These are phyloP conservation scores for Funneliformis mosseae DNA, from an alignment of 192 early-diverging fungal species.

Conservation along the genomic window DNA sequence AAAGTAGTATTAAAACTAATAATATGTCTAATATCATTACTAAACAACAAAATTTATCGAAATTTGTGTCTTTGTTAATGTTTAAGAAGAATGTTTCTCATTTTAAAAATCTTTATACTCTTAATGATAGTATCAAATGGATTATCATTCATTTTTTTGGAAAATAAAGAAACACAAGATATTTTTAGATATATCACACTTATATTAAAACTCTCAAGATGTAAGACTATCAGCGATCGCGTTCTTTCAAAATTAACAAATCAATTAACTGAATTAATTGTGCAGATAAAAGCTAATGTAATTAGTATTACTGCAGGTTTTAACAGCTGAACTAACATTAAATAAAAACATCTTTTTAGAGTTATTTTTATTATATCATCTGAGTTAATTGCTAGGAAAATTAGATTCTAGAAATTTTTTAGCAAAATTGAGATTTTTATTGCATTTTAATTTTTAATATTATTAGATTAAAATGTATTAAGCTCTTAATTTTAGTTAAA, in stretches of 20 bases:
- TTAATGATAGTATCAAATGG: not conserved
- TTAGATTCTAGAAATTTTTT: too few relatives aligned
- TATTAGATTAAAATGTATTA: too few relatives aligned
- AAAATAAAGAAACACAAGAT: not conserved
- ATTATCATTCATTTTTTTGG: too few relatives aligned
- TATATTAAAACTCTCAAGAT: not conserved
- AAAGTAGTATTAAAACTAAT: too few relatives aligned
- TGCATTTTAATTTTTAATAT: too few relatives aligned
- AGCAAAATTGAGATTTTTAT: too few relatives aligned
- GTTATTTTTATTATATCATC: too few relatives aligned
- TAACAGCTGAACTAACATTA: slow-evolving; percentile 17
- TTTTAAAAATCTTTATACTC: not conserved
- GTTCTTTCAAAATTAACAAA: not conserved
- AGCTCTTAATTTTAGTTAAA: too few relatives aligned
- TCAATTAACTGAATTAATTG: not conserved
- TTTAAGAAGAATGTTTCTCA: not conserved
- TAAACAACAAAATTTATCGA: not conserved
- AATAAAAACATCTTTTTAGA: too few relatives aligned
- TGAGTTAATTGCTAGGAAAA: too few relatives aligned
- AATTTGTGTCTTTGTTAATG: not conserved
- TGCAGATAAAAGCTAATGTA: not conserved
- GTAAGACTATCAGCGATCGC: not conserved
- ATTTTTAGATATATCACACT: not conserved
- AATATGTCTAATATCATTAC: not conserved
- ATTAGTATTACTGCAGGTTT: not conserved